A percentile compares a stretch with the other conserved stretches of the same genome.
phyloP scores from a whole-genome alignment of 2,329 filamentous ascomycete genomes.

The Rhynchosporium graminicola region DNA sequence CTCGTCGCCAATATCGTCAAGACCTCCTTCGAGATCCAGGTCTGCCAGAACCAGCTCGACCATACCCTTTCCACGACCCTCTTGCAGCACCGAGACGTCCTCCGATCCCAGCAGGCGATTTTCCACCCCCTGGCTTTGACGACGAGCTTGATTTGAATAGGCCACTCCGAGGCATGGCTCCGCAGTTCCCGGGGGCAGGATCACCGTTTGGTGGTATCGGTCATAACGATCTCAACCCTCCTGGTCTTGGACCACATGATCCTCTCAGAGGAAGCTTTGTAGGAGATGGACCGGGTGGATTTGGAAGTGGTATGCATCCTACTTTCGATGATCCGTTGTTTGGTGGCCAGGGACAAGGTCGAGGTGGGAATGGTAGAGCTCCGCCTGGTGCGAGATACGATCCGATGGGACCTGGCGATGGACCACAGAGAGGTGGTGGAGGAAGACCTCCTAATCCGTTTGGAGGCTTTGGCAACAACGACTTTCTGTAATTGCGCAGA shows the following conservation, averaged over 20 bases:
- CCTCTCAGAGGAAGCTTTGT: constrained; percentile 71
- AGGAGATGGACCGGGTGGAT: constrained; percentile 56
- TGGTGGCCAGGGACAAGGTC: constrained; percentile 54
- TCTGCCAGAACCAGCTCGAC: constrained; percentile 61
- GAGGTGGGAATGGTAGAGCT: constrained; percentile 64
- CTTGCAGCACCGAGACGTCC: constrained; percentile 60
- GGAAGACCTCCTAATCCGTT: constrained; percentile 56
- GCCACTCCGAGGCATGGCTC: constrained; percentile 55
- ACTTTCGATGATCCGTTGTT: constrained; percentile 93
- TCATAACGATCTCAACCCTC: constrained; percentile 84
- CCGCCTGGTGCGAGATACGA: constrained; percentile 93
- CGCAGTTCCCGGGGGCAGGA: constrained; percentile 42
- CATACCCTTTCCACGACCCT: constrained; percentile 68
- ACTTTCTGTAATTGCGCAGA: constrained; percentile 50
- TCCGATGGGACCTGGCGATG: constrained; percentile 72
- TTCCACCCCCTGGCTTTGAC: constrained; percentile 87
- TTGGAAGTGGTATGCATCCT: constrained; percentile 87
- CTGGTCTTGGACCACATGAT: constrained; percentile 81
- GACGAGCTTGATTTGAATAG: constrained; percentile 85
- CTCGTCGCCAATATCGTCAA: constrained; percentile 45
- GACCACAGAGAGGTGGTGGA: constrained; percentile 50
- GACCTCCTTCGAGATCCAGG: constrained; percentile 50
- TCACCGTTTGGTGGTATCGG: constrained; percentile 73
- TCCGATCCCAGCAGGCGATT: constrained; percentile 70
- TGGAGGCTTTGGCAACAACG: constrained; percentile 56